These are phyloP conservation scores for Viola odorata DNA, from an alignment of 345 rosid species.

Conservation along the genomic window DNA sequence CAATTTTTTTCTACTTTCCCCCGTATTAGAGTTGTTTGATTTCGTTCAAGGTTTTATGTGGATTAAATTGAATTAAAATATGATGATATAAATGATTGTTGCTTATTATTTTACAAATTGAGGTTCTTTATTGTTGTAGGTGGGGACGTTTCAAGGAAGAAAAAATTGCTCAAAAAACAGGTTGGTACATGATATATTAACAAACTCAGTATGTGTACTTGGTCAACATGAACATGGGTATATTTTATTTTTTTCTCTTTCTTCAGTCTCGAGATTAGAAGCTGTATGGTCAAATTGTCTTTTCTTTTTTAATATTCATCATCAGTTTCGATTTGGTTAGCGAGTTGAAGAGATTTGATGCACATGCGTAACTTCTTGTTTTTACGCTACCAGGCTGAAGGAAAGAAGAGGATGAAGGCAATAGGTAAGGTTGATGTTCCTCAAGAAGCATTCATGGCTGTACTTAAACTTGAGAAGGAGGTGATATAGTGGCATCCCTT, in stretches of 20 bases:
- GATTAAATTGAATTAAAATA: no score
- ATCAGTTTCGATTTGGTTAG: no score
- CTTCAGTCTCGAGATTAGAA: background rate
- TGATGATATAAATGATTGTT: no score
- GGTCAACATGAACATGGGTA: no score
- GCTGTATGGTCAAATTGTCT: no score
- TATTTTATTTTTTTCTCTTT: background rate
- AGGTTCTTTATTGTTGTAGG: constrained; percentile 31
- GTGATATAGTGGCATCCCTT: constrained; percentile 39
- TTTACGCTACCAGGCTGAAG: constrained; percentile 59
- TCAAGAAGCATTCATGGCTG: constrained; percentile 99
- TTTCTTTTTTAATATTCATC: no score
- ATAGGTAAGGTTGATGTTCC: constrained; percentile 97
- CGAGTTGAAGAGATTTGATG: no score
- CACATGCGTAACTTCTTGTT: background rate
- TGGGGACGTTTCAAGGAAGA: constrained; percentile 92
- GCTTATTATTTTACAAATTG: no score
- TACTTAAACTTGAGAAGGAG: constrained; percentile 90
- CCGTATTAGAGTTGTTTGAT: no score
- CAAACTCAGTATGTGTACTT: no score
- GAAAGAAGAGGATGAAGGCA: constrained; percentile 98
- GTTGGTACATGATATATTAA: constrained; percentile 18
- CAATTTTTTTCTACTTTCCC: no score
- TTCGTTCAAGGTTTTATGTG: no score
- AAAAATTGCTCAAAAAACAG: constrained; percentile 96